Evolutionary conservation across 1,284 basidiomycete genomes (phyloP), one percentile per base, ranked within the genome.

Genomic region (Melampsora americana): DNA sequence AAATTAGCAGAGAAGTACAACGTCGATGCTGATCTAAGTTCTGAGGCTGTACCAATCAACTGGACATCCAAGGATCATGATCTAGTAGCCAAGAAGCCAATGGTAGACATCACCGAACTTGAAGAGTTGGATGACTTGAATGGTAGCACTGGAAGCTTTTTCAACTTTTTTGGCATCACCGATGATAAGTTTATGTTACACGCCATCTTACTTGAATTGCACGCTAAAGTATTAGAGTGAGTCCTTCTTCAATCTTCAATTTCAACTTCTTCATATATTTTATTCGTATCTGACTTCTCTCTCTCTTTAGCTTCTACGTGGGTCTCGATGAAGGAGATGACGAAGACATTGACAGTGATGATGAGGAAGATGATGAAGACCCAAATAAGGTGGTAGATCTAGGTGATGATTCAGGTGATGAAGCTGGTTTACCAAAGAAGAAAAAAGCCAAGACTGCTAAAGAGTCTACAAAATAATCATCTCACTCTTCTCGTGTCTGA

Each of bases 51-150:
- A 30, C 12, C 26, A 11, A 72, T 72, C 35, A 44, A 72, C 23
- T 72, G 70, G 70, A 20, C 70, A 6, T 72, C 70, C n/a, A 46
- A 72, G 18, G 70, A 72, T 35, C 61, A 72, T 30, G 65, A 72
- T n/a, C 20, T 72, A 42, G 61, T 65, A n/a, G 61, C 42, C 30
- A 72, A 72, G 65, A 72, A 72, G 61, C 70, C 70, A 26, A 26
- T 26, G 28, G 18, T 56, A 30, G 7, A 60, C 7, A 42, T 39
- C 2, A 44, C 62, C 18, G 60, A 28, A 3, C 20, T 64, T 2
- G 61, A 64, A 35, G 46, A 65, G 1, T 18, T 20, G 26, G 42
- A 72, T 18, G 70, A 65, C 16, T 1, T 35, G 16, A 18, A 46
- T 28, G 53, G 61, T 28, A 30, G 28, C 14, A 35, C 28, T 39